Conservation (phyloP, 31 red algal genomes). For the Odonthalia washingtoniensis region DNA sequence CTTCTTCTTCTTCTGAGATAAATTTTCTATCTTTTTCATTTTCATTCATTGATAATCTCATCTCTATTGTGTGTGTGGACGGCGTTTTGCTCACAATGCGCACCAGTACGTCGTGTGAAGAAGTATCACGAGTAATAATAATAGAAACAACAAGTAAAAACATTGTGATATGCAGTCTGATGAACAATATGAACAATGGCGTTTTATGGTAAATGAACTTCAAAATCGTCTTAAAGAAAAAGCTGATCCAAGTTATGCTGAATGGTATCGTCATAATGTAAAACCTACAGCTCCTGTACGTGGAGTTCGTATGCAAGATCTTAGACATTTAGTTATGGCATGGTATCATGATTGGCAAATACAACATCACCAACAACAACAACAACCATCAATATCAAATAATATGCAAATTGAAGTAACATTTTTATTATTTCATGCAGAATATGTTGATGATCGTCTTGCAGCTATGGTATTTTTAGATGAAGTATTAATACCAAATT, state of each 20-base stretch:
- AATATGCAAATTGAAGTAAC: slow-evolving; percentile 12
- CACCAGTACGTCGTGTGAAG: not conserved
- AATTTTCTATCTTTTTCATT: not conserved
- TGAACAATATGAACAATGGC: slow-evolving; percentile 13
- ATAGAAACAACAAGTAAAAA: not conserved
- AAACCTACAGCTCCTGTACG: slow-evolving; percentile 39
- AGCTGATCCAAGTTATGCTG: slow-evolving; percentile 4
- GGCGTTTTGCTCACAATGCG: not conserved
- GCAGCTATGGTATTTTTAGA: slow-evolving; percentile 53
- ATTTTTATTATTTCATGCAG: slow-evolving; percentile 40
- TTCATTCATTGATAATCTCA: not conserved
- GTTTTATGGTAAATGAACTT: too few relatives aligned
- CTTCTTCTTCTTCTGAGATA: slow-evolving; percentile 5
- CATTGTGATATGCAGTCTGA: slow-evolving; percentile 7
- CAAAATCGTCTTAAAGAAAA: slow-evolving; percentile 40
- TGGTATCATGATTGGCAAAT: slow-evolving; percentile 47
- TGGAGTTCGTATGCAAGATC: slow-evolving; percentile 58
- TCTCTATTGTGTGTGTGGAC: not conserved
- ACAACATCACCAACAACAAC: slow-evolving; percentile 20
- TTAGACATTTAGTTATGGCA: slow-evolving; percentile 41
- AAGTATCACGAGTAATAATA: not conserved
- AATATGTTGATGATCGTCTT: slow-evolving; percentile 58
- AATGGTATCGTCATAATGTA: slow-evolving; percentile 35
- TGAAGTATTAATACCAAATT: slow-evolving; percentile 39
- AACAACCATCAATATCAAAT: not conserved